Conservation (phyloP, 495 filamentous ascomycete species). For the Penicillium psychrofluorescens region DNA sequence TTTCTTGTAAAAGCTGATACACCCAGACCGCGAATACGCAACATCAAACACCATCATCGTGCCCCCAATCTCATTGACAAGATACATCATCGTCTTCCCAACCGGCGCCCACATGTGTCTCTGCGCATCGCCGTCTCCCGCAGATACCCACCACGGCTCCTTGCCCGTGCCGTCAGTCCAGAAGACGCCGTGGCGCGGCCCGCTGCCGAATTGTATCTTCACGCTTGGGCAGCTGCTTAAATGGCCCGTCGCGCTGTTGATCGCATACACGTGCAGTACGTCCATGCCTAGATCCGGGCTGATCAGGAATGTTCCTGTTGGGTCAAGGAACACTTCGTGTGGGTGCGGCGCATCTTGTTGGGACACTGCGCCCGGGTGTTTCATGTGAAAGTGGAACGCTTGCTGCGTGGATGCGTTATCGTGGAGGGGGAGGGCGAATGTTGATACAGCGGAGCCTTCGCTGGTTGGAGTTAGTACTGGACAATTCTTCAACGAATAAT, state of each 20-base stretch:
- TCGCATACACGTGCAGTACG: slow-evolving; percentile 55
- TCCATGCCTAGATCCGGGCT: slow-evolving; percentile 69
- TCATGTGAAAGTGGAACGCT: slow-evolving; percentile 44
- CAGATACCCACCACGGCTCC: background rate
- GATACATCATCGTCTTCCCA: slow-evolving; percentile 44
- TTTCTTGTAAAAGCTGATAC: slow-evolving; percentile 31
- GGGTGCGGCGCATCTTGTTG: slow-evolving; percentile 65
- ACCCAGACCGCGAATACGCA: slow-evolving; percentile 40
- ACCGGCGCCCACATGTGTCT: slow-evolving; percentile 17
- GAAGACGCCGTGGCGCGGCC: slow-evolving; percentile 65
- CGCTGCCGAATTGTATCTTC: slow-evolving; percentile 41
- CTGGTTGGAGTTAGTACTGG: slow-evolving; percentile 14
- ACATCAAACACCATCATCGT: slow-evolving; percentile 52
- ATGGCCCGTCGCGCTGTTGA: slow-evolving; percentile 33
- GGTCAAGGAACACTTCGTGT: slow-evolving; percentile 64
- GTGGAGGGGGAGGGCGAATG: slow-evolving; percentile 25
- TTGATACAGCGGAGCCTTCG: slow-evolving; percentile 27
- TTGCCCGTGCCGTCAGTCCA: slow-evolving; percentile 18
- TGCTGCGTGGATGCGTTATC: slow-evolving; percentile 24
- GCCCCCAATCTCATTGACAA: slow-evolving; percentile 56
- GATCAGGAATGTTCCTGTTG: slow-evolving; percentile 55
- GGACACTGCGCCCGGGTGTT: slow-evolving; percentile 39
- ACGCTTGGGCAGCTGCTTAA: slow-evolving; percentile 19
- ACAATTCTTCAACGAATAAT: background rate
- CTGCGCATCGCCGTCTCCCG: background rate